A percentile compares a stretch with the other conserved stretches of the same genome.
Conservation (phyloP, 2,329 filamentous ascomycete genomes). For the Nothophaeocryptopus gaeumannii region DNA sequence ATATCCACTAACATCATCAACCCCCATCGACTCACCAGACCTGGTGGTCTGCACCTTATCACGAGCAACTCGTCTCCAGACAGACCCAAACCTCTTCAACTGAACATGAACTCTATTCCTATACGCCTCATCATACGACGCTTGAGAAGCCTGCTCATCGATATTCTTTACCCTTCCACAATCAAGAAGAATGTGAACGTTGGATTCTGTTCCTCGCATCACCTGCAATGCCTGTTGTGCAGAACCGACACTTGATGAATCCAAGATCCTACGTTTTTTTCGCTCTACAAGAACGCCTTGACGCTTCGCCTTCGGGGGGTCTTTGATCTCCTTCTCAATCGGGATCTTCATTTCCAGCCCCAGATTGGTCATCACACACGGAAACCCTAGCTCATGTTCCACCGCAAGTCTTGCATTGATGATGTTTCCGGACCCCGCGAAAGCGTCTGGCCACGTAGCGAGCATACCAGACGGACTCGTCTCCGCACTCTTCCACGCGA, state of each 20-base stretch:
- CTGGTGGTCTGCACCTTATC: neutral
- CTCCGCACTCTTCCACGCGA: slow-evolving; percentile 9
- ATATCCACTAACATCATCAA: neutral
- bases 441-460: neutral
- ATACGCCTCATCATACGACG: neutral
- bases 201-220: neutral
- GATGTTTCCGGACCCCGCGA: neutral
- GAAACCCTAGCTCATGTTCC: neutral
- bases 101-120: neutral
- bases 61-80: neutral
- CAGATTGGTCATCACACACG: neutral
- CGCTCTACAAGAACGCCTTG: neutral
- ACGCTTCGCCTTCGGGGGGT: neutral
- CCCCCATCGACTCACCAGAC: neutral
- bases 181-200: neutral
- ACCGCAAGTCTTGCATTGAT: neutral
- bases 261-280: neutral
- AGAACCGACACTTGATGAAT: neutral
- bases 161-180: neutral
- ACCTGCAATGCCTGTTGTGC: neutral
- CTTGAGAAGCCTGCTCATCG: neutral
- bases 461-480: neutral
- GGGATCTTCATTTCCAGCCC: neutral
- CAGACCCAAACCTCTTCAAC: slow-evolving; percentile 1
- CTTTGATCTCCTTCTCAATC: neutral